These are phyloP conservation scores for Lantana camara DNA, from an alignment of 257 asterid species.

Conservation along the genomic window DNA sequence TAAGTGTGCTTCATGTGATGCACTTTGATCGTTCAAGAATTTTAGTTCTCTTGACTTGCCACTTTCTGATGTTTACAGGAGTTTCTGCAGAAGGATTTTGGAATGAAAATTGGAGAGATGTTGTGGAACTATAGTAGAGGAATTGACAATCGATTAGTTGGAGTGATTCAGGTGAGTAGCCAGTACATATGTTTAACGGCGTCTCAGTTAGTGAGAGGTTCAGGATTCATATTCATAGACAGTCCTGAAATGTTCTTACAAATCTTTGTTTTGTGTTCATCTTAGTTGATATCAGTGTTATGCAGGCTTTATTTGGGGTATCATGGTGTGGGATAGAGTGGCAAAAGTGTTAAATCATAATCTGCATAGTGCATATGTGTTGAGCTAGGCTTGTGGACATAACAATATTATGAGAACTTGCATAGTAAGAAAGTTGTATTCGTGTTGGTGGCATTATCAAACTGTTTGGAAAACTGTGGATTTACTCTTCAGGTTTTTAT, in stretches of 20 bases:
- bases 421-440: conserved; percentile 6
- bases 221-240: conserved; percentile 14
- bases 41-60: conserved; percentile 13
- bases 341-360: conserved; percentile 5
- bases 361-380: neutral
- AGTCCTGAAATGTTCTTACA: conserved; percentile 9
- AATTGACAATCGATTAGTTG: conserved; percentile 77
- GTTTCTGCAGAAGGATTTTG: conserved; percentile 91
- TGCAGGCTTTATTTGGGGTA: conserved; percentile 1
- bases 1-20: conserved; percentile 17
- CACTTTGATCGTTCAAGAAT: neutral
- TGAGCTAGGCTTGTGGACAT: neutral
- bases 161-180: conserved; percentile 56
- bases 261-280: conserved; percentile 13
- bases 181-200: conserved; percentile 9
- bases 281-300: conserved; percentile 11
- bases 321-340: neutral
- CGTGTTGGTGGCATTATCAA: conserved; percentile 4
- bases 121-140: conserved; percentile 94
- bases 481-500: neutral
- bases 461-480: neutral
- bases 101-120: conserved; percentile 88
- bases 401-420: neutral
- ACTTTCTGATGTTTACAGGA: conserved; percentile 56
- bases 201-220: conserved; percentile 7